A percentile compares a stretch with the other conserved stretches of the same genome.
These are phyloP conservation scores for Phoenix roebelenii DNA, from an alignment of 176 grass and related monocot species.

Conservation along the genomic window DNA sequence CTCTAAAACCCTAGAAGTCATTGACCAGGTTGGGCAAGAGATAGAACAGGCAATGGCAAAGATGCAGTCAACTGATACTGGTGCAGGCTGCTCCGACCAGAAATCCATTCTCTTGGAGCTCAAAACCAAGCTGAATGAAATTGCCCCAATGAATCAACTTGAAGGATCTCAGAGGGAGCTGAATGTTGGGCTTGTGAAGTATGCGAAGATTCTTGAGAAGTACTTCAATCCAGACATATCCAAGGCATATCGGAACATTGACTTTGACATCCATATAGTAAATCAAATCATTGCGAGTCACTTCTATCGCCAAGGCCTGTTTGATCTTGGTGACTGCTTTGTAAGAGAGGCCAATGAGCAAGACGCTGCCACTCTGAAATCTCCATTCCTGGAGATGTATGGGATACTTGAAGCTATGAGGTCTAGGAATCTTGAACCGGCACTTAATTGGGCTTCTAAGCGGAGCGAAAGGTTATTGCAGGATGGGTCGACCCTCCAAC, in stretches of 20 bases:
- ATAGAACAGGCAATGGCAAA: conserved; percentile 37
- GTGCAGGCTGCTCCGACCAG: conserved; percentile 31
- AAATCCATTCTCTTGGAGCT: conserved; percentile 41
- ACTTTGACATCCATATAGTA: conserved; percentile 55
- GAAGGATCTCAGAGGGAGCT: conserved; percentile 73
- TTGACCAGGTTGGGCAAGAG: conserved; percentile 56
- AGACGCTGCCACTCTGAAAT: conserved; percentile 41
- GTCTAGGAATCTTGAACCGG: conserved; percentile 60
- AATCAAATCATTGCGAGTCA: conserved; percentile 69
- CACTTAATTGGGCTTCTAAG: conserved; percentile 60
- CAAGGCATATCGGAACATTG: conserved; percentile 69
- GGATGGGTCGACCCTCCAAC: conserved; percentile 63
- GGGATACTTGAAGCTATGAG: conserved; percentile 63
- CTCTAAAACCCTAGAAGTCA: conserved; percentile 39
- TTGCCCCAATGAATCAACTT: conserved; percentile 41
- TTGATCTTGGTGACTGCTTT: conserved; percentile 72
- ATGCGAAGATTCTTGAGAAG: conserved; percentile 68
- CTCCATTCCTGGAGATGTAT: conserved; percentile 76
- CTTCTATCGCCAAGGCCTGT: conserved; percentile 70
- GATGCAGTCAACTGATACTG: conserved; percentile 51
- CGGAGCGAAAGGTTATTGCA: conserved; percentile 45
- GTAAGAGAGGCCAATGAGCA: conserved; percentile 38
- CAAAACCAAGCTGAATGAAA: conserved; percentile 46
- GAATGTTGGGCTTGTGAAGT: conserved; percentile 55
- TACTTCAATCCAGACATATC: conserved; percentile 72